A percentile compares a stretch with the other conserved stretches of the same genome.
Conservation (phyloP, 768 basidiomycete species). For the Mycena crocata region DNA sequence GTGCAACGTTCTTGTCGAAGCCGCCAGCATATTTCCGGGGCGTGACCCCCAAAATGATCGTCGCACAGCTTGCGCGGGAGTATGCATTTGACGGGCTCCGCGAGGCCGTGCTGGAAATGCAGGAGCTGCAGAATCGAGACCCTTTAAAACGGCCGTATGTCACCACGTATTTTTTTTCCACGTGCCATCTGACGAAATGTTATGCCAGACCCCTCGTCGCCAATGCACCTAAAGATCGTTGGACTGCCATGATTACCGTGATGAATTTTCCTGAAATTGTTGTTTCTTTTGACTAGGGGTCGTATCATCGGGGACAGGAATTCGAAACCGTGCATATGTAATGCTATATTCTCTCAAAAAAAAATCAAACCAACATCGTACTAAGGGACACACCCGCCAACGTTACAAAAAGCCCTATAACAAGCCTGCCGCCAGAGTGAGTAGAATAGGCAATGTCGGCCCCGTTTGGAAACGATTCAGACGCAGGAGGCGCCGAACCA, state of each 20-base stretch:
- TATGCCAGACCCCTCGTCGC: too few species aligned
- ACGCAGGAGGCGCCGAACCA: not conserved
- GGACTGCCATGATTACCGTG: too few species aligned
- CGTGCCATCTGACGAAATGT: too few species aligned
- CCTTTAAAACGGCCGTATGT: slow-evolving; percentile 11
- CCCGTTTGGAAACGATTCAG: not conserved
- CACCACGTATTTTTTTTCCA: not conserved
- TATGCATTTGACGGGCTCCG: not conserved
- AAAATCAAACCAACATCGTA: not conserved
- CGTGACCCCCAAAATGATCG: not conserved
- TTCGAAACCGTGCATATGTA: not conserved
- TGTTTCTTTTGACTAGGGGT: too few species aligned
- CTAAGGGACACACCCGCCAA: not conserved
- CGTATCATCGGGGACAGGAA: too few species aligned
- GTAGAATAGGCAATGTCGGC: not conserved
- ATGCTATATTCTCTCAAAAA: too few species aligned
- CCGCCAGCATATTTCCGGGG: not conserved
- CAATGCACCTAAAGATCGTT: too few species aligned
- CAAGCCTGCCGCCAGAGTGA: not conserved
- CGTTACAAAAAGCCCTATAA: not conserved
- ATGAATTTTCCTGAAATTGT: too few species aligned
- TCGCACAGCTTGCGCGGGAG: slow-evolving; percentile 14
- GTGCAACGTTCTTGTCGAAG: not conserved
- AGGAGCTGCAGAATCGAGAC: not conserved
- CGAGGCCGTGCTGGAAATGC: not conserved